Conservation (phyloP, 1,284 basidiomycete genomes). For the Tilletiopsis washingtonensis region DNA sequence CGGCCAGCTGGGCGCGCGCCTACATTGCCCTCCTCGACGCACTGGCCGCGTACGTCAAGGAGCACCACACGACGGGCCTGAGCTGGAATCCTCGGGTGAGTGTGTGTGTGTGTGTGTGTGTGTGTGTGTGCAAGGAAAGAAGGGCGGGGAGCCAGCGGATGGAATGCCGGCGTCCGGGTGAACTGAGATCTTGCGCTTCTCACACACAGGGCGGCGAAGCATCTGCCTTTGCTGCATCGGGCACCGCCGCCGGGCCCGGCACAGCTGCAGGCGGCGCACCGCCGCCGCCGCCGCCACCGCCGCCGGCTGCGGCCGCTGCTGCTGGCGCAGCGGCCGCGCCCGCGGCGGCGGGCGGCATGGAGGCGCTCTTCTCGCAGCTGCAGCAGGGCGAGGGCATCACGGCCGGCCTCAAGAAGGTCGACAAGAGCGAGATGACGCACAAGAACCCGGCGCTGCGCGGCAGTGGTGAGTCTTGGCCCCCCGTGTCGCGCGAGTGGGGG, state of each 20-base stretch:
- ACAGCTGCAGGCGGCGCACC: constrained; percentile 59
- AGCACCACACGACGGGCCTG: constrained; percentile 79
- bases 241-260: constrained; percentile 52
- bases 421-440: constrained; percentile 94
- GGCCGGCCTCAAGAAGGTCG: constrained; percentile 83
- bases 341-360: constrained; percentile 55
- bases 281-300: constrained; percentile 51
- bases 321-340: constrained; percentile 50
- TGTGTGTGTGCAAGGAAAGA: no score
- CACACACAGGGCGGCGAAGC: constrained; percentile 55
- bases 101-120: no score
- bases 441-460: constrained; percentile 81
- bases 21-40: constrained; percentile 69
- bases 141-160: no score
- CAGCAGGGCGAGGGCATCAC: constrained; percentile 87
- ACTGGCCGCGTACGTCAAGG: constrained; percentile 72
- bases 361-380: constrained; percentile 84
- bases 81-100: constrained; percentile 68
- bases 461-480: constrained; percentile 52
- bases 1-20: constrained; percentile 76
- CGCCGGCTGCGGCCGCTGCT: constrained; percentile 49
- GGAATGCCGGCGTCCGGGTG: no score
- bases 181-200: not conserved
- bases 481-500: not conserved
- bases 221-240: constrained; percentile 56